These are phyloP conservation scores for Backusella psychrophila DNA, from an alignment of 192 early-diverging fungal species.

Conservation along the genomic window DNA sequence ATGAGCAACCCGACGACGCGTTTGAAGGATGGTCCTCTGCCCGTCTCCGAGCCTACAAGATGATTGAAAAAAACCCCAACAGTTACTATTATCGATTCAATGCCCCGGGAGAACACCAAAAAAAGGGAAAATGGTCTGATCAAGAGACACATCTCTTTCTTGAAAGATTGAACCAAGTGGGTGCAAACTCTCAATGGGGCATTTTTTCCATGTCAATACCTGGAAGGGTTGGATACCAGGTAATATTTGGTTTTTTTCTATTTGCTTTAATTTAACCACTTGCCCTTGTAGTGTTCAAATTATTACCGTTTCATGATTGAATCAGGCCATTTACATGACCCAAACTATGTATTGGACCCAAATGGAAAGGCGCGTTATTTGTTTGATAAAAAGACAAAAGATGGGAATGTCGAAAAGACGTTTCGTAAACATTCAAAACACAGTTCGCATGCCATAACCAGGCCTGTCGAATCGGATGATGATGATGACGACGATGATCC, in stretches of 20 bases:
- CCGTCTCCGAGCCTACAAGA: constrained; percentile 86
- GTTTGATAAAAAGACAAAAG: constrained; percentile 82
- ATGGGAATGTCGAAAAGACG: constrained; percentile 73
- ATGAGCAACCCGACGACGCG: constrained; percentile 67
- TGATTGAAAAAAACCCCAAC: constrained; percentile 93
- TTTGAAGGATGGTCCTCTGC: constrained; percentile 98
- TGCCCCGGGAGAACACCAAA: constrained; percentile 91
- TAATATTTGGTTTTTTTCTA: too few relatives aligned
- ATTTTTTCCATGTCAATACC: constrained; percentile 94
- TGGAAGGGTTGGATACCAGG: constrained; percentile 94
- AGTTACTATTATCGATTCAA: constrained; percentile 99
- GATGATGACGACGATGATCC: constrained; percentile 3
- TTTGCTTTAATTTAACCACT: too few relatives aligned
- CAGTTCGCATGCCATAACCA: constrained; percentile 3
- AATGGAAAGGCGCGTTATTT: constrained; percentile 89
- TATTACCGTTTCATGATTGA: constrained; percentile 92
- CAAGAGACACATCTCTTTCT: constrained; percentile 87
- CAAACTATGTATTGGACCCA: constrained; percentile 87
- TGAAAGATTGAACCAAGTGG: constrained; percentile 75
- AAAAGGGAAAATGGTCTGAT: constrained; percentile 86
- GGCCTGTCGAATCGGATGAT: neutral
- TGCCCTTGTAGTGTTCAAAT: constrained; percentile 83
- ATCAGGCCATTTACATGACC: constrained; percentile 82
- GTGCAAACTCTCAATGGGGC: constrained; percentile 96
- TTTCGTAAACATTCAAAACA: constrained; percentile 75